Evolutionary conservation across 768 basidiomycete genomes (phyloP).

Genomic region (Punctularia strigosozonata): DNA sequence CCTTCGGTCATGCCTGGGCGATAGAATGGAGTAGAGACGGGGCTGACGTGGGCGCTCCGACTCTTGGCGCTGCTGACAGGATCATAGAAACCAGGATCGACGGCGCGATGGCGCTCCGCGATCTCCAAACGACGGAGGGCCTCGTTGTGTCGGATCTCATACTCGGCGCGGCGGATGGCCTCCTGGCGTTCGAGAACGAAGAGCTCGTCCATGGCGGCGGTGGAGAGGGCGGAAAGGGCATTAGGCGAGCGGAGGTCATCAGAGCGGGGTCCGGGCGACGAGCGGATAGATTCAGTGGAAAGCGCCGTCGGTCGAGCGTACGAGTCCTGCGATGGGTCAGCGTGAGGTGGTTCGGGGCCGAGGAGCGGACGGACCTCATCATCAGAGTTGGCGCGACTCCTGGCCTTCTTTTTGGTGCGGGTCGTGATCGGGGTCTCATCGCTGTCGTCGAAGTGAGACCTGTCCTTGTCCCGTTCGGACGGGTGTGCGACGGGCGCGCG

Average conservation of each 20-base stretch:
- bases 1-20: slow-evolving; percentile 25
- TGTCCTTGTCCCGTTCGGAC: slow-evolving; percentile 16
- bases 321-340: slow-evolving; percentile 18
- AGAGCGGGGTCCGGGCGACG: slow-evolving; percentile 12
- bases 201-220: slow-evolving; percentile 79
- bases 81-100: not conserved
- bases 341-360: slow-evolving; percentile 7
- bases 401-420: slow-evolving; percentile 73
- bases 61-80: slow-evolving; percentile 17
- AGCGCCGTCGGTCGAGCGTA: slow-evolving; percentile 27
- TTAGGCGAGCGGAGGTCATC: slow-evolving; percentile 21
- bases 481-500: not conserved
- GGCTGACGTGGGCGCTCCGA: slow-evolving; percentile 63
- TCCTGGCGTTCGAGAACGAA: slow-evolving; percentile 83
- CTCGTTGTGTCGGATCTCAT: slow-evolving; percentile 52
- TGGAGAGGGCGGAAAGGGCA: slow-evolving; percentile 60
- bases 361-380: slow-evolving; percentile 55
- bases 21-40: slow-evolving; percentile 33
- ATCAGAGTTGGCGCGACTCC: slow-evolving; percentile 69
- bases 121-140: slow-evolving; percentile 52
- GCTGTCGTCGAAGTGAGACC: slow-evolving; percentile 12
- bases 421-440: slow-evolving; percentile 24
- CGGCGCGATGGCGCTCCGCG: slow-evolving; percentile 23
- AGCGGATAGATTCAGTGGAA: slow-evolving; percentile 14
- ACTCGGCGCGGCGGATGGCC: slow-evolving; percentile 75